Base-by-base conservation (phyloP, 371 early-diverging fungal genomes). In the Massospora cicadina region DNA sequence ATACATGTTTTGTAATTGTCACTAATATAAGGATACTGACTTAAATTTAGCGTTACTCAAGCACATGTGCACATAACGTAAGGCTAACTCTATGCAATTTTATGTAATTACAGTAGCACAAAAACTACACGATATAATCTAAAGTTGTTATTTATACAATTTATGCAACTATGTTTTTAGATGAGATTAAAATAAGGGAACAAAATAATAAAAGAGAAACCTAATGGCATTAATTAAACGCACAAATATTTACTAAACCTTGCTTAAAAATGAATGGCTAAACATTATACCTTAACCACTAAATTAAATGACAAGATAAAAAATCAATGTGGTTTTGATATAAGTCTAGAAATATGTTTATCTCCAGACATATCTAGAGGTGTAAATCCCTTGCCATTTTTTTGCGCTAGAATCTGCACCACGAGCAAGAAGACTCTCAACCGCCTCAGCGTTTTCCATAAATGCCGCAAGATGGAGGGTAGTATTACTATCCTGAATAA, bases 391-490 rank as follows among this genome's bases (percentile, higher is more conserved):
- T 81, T 81, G 53, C 76, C 57, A 69, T 81, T 81, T 53, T n/a
- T 68, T 68, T 24, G 71, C 28, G 12, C 63, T 60, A 1, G 68
- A 54, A 54, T 73, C 68, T 24, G 76, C 79, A 10, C 81, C 80
- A 2, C 77, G 70, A 54, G 77, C 80, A 25, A 81, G 65, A 13
- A 81, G 67, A 3, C 68, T 55, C 54, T 75, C 73, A 13, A 81
- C 81, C 28, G 79, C 62, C 28, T 81, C 81, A n/a, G 67, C 31
- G 2, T 68, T 73, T 1, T 77, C 76, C 25, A 79, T 68, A 58
- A 81, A 71, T 27, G 77, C 72, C 0, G 79, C 78, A 29, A 80
- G 63, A 74, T 80, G 81, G 23, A 80, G 64, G 2, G 79, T 76
- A 43, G 79, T 79, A 68, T 80, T 80, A 1, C 76, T 75, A 28